Conservation (phyloP, 2,329 filamentous ascomycete genomes). For the Paecilomyces dactylethromorphus region DNA sequence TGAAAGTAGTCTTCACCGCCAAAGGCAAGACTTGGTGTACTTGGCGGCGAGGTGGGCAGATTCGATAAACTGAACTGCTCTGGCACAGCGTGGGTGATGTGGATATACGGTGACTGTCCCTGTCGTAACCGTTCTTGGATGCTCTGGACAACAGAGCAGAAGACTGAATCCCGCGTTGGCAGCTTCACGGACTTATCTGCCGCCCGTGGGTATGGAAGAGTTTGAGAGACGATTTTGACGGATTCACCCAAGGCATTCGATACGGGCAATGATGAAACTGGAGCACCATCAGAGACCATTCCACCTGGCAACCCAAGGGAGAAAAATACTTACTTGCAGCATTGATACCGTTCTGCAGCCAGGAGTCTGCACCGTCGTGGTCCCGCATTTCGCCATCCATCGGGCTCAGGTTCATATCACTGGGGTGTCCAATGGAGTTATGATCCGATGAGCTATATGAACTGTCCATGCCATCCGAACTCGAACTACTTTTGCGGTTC, state of each 20-base stretch:
- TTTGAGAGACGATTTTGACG: constrained; percentile 55
- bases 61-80: constrained; percentile 56
- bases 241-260: constrained; percentile 33
- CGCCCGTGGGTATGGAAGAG: constrained; percentile 49
- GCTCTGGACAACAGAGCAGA: constrained; percentile 48
- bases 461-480: constrained; percentile 19
- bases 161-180: constrained; percentile 36
- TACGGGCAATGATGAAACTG: constrained; percentile 33
- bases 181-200: constrained; percentile 23
- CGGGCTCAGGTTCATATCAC: constrained; percentile 22
- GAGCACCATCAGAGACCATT: background rate
- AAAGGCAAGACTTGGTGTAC: constrained; percentile 45
- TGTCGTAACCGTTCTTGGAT: constrained; percentile 48
- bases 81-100: constrained; percentile 58
- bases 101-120: constrained; percentile 53
- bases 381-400: constrained; percentile 25
- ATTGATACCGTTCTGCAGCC: constrained; percentile 31
- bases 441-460: constrained; percentile 24
- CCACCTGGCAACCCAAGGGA: background rate
- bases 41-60: constrained; percentile 57
- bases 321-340: constrained; percentile 24
- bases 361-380: constrained; percentile 23
- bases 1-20: constrained; percentile 57
- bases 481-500: constrained; percentile 20
- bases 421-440: constrained; percentile 20